These are phyloP conservation scores for Deinandra increscens DNA, from an alignment of 129 eudicot genomes.

Conservation along the genomic window DNA sequence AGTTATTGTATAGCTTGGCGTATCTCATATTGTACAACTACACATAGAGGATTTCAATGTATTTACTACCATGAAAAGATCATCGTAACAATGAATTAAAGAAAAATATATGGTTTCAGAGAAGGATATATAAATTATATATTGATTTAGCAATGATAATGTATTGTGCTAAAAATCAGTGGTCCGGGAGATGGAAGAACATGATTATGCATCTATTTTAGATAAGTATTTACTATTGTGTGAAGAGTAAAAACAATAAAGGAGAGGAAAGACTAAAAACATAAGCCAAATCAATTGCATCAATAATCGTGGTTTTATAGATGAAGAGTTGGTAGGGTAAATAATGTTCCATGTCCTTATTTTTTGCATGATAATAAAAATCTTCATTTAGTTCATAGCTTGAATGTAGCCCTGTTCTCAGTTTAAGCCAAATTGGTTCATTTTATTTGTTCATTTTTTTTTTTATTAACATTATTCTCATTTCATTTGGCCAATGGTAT, in stretches of 20 bases:
- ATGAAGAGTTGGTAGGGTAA: neutral
- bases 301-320: neutral
- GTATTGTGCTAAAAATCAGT: constrained; percentile 18
- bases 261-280: neutral
- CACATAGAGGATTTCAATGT: constrained; percentile 4
- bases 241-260: neutral
- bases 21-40: constrained; percentile 6
- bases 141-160: constrained; percentile 16
- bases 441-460: constrained; percentile 1
- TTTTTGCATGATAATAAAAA: neutral
- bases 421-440: neutral
- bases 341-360: neutral
- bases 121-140: neutral
- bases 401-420: constrained; percentile 8
- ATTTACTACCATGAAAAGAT: neutral
- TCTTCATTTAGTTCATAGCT: neutral
- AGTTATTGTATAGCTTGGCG: neutral
- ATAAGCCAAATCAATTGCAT: constrained; percentile 5
- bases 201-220: constrained; percentile 3
- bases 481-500: neutral
- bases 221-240: neutral
- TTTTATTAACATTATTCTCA: neutral
- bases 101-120: neutral
- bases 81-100: too few relatives aligned
- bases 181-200: neutral